phyloP scores from a whole-genome alignment of 176 grass and related monocot genomes.

The Oryza meyeriana region DNA sequence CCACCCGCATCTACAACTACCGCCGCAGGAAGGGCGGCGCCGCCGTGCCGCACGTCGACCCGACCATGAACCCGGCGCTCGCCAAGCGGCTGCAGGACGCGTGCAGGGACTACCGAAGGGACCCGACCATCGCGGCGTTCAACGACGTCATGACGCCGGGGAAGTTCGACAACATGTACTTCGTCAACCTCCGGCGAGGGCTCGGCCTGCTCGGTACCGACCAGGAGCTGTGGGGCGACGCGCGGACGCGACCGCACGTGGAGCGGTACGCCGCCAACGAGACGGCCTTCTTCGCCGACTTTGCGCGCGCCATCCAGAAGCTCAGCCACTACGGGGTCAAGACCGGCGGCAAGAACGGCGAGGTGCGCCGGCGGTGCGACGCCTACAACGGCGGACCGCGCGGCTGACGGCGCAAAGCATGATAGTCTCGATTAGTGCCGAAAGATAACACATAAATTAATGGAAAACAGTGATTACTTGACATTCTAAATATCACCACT shows the following conservation, averaged over 20 bases:
- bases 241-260: conserved; percentile 27
- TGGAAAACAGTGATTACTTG: no score
- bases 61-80: conserved; percentile 45
- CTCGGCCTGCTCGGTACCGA: conserved; percentile 42
- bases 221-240: conserved; percentile 32
- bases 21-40: background rate
- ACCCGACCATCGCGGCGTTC: conserved; percentile 48
- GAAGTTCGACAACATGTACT: conserved; percentile 72
- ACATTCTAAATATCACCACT: no score
- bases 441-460: no score
- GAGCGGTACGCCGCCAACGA: conserved; percentile 44
- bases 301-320: conserved; percentile 39
- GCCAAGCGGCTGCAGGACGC: conserved; percentile 29
- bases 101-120: conserved; percentile 49
- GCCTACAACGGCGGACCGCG: conserved; percentile 17
- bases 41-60: conserved; percentile 17
- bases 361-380: conserved; percentile 54
- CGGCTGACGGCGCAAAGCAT: background rate
- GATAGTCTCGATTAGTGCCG: no score
- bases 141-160: conserved; percentile 85
- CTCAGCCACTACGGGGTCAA: conserved; percentile 33
- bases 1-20: conserved; percentile 41
- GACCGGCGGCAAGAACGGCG: conserved; percentile 38
- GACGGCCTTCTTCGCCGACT: conserved; percentile 48
- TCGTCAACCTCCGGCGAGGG: conserved; percentile 40